A percentile compares a stretch with the other conserved stretches of the same genome.
Evolutionary conservation across 192 early-diverging fungal genomes (phyloP).

Genomic region (Kickxella alabastrina): DNA sequence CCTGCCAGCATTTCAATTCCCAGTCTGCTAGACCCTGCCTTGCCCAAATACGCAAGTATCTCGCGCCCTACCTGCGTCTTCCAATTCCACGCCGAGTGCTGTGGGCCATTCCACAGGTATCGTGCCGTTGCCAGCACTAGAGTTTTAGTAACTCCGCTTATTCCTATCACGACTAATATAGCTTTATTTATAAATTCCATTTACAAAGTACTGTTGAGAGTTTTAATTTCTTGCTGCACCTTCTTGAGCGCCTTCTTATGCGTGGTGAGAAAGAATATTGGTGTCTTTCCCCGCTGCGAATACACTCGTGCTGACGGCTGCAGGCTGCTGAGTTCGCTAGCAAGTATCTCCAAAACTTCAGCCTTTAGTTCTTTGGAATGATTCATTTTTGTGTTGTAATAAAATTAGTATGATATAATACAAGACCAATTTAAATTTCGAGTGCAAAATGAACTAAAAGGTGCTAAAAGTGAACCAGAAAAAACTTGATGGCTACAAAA

Average conservation of each 20-base stretch:
- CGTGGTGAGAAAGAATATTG: conserved; percentile 16
- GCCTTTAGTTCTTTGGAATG: no score
- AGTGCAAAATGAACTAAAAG: no score
- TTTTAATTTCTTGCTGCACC: conserved; percentile 4
- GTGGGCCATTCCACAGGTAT: conserved; percentile 8
- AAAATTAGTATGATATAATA: no score
- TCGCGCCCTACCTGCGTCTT: conserved; percentile 22
- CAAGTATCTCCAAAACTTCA: conserved; percentile 19
- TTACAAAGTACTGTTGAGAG: background rate
- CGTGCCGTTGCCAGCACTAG: background rate
- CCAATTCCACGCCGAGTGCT: conserved; percentile 10
- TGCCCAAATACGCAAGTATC: conserved; percentile 17
- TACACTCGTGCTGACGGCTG: conserved; percentile 21
- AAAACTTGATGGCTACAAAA: no score
- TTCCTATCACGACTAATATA: no score
- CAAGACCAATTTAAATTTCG: no score
- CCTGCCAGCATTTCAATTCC: no score
- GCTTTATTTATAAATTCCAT: background rate
- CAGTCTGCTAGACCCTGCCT: no score
- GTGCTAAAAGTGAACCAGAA: no score
- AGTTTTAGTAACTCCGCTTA: background rate
- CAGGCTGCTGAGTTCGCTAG: conserved; percentile 29
- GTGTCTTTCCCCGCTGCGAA: conserved; percentile 12
- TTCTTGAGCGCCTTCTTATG: conserved; percentile 8
- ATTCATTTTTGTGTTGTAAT: no score